These are phyloP conservation scores for Phytophthora constricta DNA, from an alignment of 352 stramenopile species.

Conservation along the genomic window DNA sequence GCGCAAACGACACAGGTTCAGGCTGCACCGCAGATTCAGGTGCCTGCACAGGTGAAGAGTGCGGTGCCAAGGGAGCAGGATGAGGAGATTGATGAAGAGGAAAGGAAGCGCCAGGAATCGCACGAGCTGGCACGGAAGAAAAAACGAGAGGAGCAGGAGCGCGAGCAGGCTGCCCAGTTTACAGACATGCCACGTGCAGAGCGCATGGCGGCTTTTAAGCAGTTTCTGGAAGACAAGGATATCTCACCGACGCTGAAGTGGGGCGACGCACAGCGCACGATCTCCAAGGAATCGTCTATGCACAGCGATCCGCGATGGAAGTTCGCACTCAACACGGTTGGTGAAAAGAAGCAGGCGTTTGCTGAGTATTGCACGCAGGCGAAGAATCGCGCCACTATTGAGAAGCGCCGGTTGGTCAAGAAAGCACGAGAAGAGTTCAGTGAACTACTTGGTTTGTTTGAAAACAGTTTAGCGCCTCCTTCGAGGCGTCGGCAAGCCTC, in stretches of 20 bases:
- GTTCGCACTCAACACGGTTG: constrained; percentile 65
- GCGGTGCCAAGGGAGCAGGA: constrained; percentile 27
- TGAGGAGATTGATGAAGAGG: constrained; percentile 43
- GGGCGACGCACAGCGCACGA: constrained; percentile 67
- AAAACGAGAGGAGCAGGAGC: constrained; percentile 53
- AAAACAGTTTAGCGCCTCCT: constrained; percentile 42
- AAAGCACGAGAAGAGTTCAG: constrained; percentile 77
- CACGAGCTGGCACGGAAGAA: constrained; percentile 41
- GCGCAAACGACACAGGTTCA: constrained; percentile 10
- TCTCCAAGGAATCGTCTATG: constrained; percentile 59
- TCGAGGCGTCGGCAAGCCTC: constrained; percentile 26
- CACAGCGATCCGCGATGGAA: constrained; percentile 71
- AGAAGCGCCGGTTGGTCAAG: constrained; percentile 75
- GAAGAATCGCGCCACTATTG: constrained; percentile 72
- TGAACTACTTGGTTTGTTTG: constrained; percentile 65
- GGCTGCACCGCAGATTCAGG: constrained; percentile 5
- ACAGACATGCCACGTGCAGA: constrained; percentile 55
- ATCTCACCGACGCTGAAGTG: constrained; percentile 78
- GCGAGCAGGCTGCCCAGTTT: constrained; percentile 50
- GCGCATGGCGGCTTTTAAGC: constrained; percentile 69
- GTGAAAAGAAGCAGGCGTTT: constrained; percentile 87
- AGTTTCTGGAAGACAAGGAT: constrained; percentile 73
- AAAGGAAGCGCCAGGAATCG: constrained; percentile 24
- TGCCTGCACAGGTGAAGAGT: constrained; percentile 7
- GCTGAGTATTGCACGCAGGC: constrained; percentile 83